Percentiles rank a stretch among this genome's conserved stretches.
These are phyloP conservation scores for Wickerhamiella slavikovae DNA, from an alignment of 805 yeast species.

Conservation along the genomic window DNA sequence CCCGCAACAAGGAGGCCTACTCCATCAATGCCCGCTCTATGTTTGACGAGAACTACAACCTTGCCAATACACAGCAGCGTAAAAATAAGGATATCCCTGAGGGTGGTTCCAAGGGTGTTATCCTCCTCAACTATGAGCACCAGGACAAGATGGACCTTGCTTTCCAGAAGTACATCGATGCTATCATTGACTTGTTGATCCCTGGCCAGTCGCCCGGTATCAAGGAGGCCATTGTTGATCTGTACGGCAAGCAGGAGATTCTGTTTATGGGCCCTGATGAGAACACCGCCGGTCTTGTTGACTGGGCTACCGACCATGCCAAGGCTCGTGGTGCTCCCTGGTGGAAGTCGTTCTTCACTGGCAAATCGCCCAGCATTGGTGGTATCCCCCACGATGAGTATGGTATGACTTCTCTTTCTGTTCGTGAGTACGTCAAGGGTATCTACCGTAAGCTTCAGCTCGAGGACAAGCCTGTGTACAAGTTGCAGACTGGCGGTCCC, in stretches of 20 bases:
- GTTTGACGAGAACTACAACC: constrained; percentile 89
- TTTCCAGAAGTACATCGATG: constrained; percentile 81
- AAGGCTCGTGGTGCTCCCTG: constrained; percentile 80
- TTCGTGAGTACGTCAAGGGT: constrained; percentile 75
- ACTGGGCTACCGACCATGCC: constrained; percentile 96
- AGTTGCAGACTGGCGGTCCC: constrained; percentile 96
- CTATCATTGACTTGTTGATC: constrained; percentile 69
- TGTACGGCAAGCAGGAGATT: constrained; percentile 69
- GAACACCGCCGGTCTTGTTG: constrained; percentile 86
- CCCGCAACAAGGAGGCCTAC: constrained; percentile 70
- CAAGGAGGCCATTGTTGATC: constrained; percentile 68
- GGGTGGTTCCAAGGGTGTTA: constrained; percentile 97
- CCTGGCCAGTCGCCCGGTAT: constrained; percentile 51
- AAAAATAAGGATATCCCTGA: constrained; percentile 97
- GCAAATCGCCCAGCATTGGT: constrained; percentile 77
- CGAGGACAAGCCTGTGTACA: constrained; percentile 36
- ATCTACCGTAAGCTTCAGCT: constrained; percentile 62
- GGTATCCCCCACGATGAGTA: constrained; percentile 97
- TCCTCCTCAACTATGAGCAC: constrained; percentile 47
- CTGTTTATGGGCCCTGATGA: constrained; percentile 98
- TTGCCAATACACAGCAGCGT: constrained; percentile 89
- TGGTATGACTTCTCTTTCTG: constrained; percentile 94
- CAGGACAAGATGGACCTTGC: constrained; percentile 68
- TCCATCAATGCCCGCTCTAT: constrained; percentile 65
- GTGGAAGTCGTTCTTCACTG: constrained; percentile 98